Base-by-base conservation (phyloP, 805 yeast species). In the Suhomyces faveliae region DNA sequence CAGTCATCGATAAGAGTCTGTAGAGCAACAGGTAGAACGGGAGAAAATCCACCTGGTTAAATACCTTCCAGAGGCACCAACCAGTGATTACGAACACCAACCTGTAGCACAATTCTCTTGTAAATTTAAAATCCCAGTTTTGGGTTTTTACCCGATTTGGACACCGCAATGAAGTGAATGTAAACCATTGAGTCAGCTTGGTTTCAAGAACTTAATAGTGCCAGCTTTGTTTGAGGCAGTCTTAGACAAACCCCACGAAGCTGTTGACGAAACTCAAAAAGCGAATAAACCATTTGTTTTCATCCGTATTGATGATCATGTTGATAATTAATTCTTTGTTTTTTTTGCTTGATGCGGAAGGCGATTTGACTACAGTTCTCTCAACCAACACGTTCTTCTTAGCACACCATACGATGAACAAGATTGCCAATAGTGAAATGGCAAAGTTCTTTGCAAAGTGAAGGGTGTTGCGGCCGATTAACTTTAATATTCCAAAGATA, bases 231-330 rank as follows among this genome's bases (percentile, higher is more conserved):
- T n/a, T 15, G 15, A 9, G 8, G 5, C 9, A 17, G 12, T 33
- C 30, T 10, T 51, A 64, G 22, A 71, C 74, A 59, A 73, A 71
- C 5, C 77, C 76, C 10, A 73, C 74, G 58, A 70, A 68, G 40
- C 70, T 63, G 56, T 72, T 72, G 30, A 73, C 50, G 41, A 73
- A 50, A 12, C 49, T 54, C 35, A 71, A 62, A 52, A 73, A 53
- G 44, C 76, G 61, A 24, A 73, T 62, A 42, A 73, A 71, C 78
- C 77, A 73, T 54, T 68, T 72, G 53, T 73, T 71, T 50, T 71
- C 74, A 48, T 67, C 65, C 12, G 75, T 67, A 52, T 70, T 71
- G 47, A 73, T 59, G 21, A 70, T 60, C 76, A 73, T 70, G 52
- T 70, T 71, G 47, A 73, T 68, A 19, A 73, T 61, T 51, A 72